Evolutionary conservation across 768 basidiomycete genomes (phyloP).

Genomic region (Boletus pseudo-olivaceus): DNA sequence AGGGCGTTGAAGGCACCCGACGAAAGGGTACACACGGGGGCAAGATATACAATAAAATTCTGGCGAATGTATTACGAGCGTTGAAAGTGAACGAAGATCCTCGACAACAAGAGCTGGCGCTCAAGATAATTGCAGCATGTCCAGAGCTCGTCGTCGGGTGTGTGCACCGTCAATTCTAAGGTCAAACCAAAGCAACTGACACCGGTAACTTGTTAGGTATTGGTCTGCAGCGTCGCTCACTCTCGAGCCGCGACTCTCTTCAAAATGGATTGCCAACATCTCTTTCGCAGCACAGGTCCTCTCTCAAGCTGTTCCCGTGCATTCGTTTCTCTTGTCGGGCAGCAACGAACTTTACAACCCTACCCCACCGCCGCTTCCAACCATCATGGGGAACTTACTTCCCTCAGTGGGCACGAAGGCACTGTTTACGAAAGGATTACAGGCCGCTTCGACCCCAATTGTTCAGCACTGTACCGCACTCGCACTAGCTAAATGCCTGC

Average conservation of each 20-base stretch:
- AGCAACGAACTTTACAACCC: slow-evolving; percentile 53
- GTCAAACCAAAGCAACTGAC: slow-evolving; percentile 11
- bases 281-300: slow-evolving; percentile 77
- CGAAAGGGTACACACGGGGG: slow-evolving; percentile 31
- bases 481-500: slow-evolving; percentile 68
- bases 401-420: slow-evolving; percentile 69
- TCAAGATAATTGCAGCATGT: slow-evolving; percentile 77
- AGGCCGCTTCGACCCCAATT: slow-evolving; percentile 56
- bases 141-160: slow-evolving; percentile 84
- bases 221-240: slow-evolving; percentile 68
- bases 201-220: slow-evolving; percentile 45
- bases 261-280: slow-evolving; percentile 90
- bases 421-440: slow-evolving; percentile 79
- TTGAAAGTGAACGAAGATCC: slow-evolving; percentile 88
- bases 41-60: slow-evolving; percentile 78
- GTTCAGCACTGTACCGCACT: slow-evolving; percentile 87
- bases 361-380: slow-evolving; percentile 67
- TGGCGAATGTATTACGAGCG: slow-evolving; percentile 67
- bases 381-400: slow-evolving; percentile 73
- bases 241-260: slow-evolving; percentile 81
- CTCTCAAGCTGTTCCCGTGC: slow-evolving; percentile 66
- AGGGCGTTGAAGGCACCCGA: slow-evolving; percentile 32
- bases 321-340: slow-evolving; percentile 55
- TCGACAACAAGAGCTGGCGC: slow-evolving; percentile 77
- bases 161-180: slow-evolving; percentile 16